Percentiles rank a stretch among this genome's conserved stretches.
phyloP scores from a whole-genome alignment of 1,139 yeast species.

The Blastobotrys petasosporus region DNA sequence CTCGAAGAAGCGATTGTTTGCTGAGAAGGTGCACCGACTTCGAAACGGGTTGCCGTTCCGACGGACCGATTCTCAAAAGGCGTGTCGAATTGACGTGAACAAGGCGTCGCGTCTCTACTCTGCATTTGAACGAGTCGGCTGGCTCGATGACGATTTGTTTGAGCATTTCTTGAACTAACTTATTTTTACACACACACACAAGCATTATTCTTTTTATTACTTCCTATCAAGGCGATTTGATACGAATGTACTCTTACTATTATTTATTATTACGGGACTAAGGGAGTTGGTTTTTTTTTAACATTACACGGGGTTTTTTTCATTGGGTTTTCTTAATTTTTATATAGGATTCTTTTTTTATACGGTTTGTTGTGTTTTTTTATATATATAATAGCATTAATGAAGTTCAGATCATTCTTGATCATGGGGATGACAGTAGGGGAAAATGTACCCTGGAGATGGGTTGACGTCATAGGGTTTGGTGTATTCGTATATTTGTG shows the following conservation, averaged over 20 bases:
- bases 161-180: conserved; percentile 40
- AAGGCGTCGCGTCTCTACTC: conserved; percentile 90
- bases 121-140: conserved; percentile 91
- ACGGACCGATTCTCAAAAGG: conserved; percentile 96
- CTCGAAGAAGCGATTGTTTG: conserved; percentile 83
- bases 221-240: too few species aligned
- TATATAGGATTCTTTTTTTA: conserved; percentile 3
- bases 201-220: background rate
- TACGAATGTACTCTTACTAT: background rate
- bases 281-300: background rate
- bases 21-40: conserved; percentile 77
- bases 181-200: background rate
- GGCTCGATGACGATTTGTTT: conserved; percentile 81
- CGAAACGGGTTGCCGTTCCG: conserved; percentile 78
- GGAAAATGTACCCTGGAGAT: too few species aligned
- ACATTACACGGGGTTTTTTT: conserved; percentile 6
- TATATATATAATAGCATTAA: conserved; percentile 8
- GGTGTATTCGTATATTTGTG: too few species aligned
- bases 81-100: conserved; percentile 94
- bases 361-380: conserved; percentile 1
- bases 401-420: conserved; percentile 2
- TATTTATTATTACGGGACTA: background rate
- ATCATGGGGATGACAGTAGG: too few species aligned
- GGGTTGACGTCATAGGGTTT: too few species aligned
- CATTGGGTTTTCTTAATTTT: conserved; percentile 6